phyloP scores from a whole-genome alignment of 495 filamentous ascomycete species.

The Neurospora sp. region DNA sequence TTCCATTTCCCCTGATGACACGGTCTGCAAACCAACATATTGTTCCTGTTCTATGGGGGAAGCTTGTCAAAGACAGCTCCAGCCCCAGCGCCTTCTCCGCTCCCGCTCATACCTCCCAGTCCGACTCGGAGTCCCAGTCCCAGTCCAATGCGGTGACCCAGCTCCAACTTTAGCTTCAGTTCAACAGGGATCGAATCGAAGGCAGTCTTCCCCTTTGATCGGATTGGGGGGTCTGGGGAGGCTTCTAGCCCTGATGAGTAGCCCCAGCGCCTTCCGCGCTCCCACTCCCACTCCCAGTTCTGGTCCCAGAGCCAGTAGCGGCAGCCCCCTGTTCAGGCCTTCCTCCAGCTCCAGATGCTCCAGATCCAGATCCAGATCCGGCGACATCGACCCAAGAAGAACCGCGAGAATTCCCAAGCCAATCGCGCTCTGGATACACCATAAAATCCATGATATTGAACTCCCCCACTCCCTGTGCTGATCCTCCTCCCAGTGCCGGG shows the following conservation, averaged over 20 bases:
- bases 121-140: no score
- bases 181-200: background rate
- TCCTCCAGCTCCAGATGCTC: background rate
- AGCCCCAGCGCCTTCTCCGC: no score
- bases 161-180: no score
- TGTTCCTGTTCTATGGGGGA: no score
- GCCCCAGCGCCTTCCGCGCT: background rate
- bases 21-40: no score
- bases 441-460: constrained; percentile 60
- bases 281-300: background rate
- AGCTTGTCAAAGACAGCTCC: no score
- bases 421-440: constrained; percentile 54
- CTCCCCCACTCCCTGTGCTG: constrained; percentile 27
- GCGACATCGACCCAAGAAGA: background rate
- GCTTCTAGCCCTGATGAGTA: background rate
- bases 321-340: background rate
- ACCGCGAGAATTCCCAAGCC: constrained; percentile 27
- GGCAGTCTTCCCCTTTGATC: background rate
- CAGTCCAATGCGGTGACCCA: no score
- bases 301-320: background rate
- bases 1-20: no score
- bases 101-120: no score
- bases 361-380: background rate
- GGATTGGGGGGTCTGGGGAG: background rate
- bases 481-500: constrained; percentile 1